Base-by-base conservation (phyloP, 495 filamentous ascomycete species). In the Trichoderma erinaceum region DNA sequence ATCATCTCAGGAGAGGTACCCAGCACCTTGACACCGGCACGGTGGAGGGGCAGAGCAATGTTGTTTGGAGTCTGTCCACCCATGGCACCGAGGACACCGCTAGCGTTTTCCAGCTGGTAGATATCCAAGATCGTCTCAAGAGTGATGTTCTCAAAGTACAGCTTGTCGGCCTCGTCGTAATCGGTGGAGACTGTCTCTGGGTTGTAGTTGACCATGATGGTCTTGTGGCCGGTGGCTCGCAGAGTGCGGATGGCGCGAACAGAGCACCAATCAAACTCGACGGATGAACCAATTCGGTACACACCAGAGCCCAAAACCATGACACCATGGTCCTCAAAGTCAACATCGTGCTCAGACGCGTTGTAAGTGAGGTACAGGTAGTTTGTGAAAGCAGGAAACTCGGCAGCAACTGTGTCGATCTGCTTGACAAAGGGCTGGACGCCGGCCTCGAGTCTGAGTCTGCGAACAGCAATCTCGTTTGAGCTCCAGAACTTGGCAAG, bases 261-360 rank as follows among this genome's bases (percentile, higher is more conserved):
- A n/a, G 95, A 96, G 76, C 95, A 99, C 95, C 95, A 99, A 77
- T 99, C 95, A 76, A 99, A 99, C 75, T 99, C 95, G 66, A 99
- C 95, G 0, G 93, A 97, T 1, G 93, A 97, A 63, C 95, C 95
- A 72, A 99, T 99, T 70, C 95, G 87, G 81, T 99, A 99, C 25
- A 99, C 95, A 76, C 95, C 95, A 18, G 95, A 98, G 16, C 95
- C 95, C 25, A 99, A 82, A 8, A 99, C 95, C 93, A 98, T 99
- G 32, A 88, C 87, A 75, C 95, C 95, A 68, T 91, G 87, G 73
- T 99, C 95, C 38, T 91, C 81, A 70, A 98, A 97, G 13, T 73
- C 75, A 66, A 98, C 81, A 73, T 99, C 95, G 69, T 93, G 89
- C 76, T 94, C 90, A 23, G 86, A 88, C 18, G 89, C 94, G 74